phyloP scores from a whole-genome alignment of 768 basidiomycete genomes.

The Cytidiella melzeri region DNA sequence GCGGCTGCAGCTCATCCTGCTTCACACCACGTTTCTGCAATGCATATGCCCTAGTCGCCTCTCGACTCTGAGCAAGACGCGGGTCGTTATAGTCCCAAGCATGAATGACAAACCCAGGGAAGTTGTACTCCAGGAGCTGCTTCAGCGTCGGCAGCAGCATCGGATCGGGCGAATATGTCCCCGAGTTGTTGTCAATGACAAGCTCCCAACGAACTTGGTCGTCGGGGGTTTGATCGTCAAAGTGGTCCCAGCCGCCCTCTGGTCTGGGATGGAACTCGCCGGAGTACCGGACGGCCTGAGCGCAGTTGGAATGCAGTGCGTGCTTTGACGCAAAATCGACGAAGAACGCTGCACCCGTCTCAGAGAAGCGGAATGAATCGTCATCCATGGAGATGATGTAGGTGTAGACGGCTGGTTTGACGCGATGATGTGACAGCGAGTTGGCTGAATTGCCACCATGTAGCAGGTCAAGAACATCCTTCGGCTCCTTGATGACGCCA shows the following conservation, averaged over 20 bases:
- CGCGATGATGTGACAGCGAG: slow-evolving; percentile 33
- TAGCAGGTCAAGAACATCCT: slow-evolving; percentile 47
- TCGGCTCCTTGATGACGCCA: slow-evolving; percentile 46
- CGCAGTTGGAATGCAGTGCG: slow-evolving; percentile 75
- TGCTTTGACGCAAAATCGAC: slow-evolving; percentile 86
- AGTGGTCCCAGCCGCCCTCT: slow-evolving; percentile 58
- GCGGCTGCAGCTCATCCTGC: slow-evolving; percentile 59
- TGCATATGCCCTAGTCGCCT: slow-evolving; percentile 66
- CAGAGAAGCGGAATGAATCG: slow-evolving; percentile 75
- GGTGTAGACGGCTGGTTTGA: slow-evolving; percentile 82
- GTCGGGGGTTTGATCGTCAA: slow-evolving; percentile 50
- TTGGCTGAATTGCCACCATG: slow-evolving; percentile 28
- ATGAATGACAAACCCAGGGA: slow-evolving; percentile 53
- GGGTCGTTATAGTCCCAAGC: slow-evolving; percentile 53
- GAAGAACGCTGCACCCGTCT: slow-evolving; percentile 83
- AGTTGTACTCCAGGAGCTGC: slow-evolving; percentile 65
- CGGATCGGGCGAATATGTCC: slow-evolving; percentile 76
- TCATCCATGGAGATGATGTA: slow-evolving; percentile 76
- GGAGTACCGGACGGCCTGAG: slow-evolving; percentile 57
- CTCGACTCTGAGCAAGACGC: slow-evolving; percentile 48
- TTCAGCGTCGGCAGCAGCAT: slow-evolving; percentile 54
- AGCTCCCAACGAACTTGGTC: slow-evolving; percentile 68
- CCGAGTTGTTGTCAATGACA: slow-evolving; percentile 81
- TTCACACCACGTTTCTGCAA: slow-evolving; percentile 51
- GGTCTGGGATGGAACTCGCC: slow-evolving; percentile 80